Base-by-base conservation (phyloP, 352 stramenopile genomes). In the Phytophthora melonis region DNA sequence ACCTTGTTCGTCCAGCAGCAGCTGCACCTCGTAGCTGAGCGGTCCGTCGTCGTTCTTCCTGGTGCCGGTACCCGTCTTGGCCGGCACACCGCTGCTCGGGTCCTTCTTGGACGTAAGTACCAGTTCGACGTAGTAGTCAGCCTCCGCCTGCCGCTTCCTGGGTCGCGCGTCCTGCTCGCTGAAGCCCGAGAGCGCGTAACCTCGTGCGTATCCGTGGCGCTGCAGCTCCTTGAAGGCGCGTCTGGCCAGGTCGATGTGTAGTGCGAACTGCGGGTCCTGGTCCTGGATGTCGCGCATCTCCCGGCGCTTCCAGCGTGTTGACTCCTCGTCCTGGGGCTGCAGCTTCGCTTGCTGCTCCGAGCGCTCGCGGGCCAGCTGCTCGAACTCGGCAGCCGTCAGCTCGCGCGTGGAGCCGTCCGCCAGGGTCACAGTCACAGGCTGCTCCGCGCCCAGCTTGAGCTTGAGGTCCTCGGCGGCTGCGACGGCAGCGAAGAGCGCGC, bases 151-250 rank as follows among this genome's bases (percentile, higher is more conserved):
- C 43, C 11, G 55, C 52, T 52, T 62, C 73, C 50, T 60, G 55
- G 32, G 61, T 50, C 21, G 16, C 21, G 56, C 70, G 43, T 66
- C 78, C 57, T 85, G 68, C 53, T 93, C 83, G 30, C 75, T 91
- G 52, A 92, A 93, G 59, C 87, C 75, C 34, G 74, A 21, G 61
- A 92, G 81, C 10, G 58, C 32, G 68, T 88, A 91, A 5, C 80
- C 83, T 25, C 73, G 78, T 3, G 87, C 87, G 66, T 91, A 90
- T 7, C 87, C 84, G 63, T 87, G 81, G 18, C 76, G 74, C 70
- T 92, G 81, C 11, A 93, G 73, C 67, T 85, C 82, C 23, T 36
- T 59, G 53, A 93, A 91, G 34, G 80, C 81, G 23, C 79, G 73
- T 61, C 74, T 49, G 3, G 84, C 75, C 41, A 91, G 21, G 19